These are phyloP conservation scores for Pythium sukuiense DNA, from an alignment of 352 stramenopile genomes.

Conservation along the genomic window DNA sequence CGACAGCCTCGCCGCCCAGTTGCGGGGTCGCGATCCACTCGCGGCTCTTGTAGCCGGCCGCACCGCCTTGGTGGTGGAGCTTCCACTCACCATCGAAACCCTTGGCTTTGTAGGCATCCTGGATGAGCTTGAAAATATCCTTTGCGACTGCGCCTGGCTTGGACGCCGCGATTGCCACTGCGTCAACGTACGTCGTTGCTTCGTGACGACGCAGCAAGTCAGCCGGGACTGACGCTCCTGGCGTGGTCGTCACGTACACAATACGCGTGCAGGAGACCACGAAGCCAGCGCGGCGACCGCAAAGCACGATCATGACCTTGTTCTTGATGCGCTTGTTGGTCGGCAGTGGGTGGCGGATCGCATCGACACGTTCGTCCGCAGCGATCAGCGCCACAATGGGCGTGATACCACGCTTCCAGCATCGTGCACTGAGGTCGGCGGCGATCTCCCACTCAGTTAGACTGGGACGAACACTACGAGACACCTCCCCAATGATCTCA, in stretches of 20 bases:
- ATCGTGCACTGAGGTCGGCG: conserved; percentile 36
- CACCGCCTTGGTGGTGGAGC: conserved; percentile 66
- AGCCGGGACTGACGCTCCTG: conserved; percentile 23
- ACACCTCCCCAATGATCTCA: conserved; percentile 57
- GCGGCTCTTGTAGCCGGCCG: conserved; percentile 64
- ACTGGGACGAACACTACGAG: conserved; percentile 37
- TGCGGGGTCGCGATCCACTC: conserved; percentile 69
- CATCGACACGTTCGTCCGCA: conserved; percentile 64
- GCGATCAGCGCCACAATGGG: conserved; percentile 61
- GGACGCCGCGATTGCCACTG: conserved; percentile 48
- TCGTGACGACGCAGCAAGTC: conserved; percentile 62
- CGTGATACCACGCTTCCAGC: conserved; percentile 49
- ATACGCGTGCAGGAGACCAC: conserved; percentile 66
- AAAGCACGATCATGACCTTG: conserved; percentile 80
- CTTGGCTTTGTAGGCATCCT: conserved; percentile 53
- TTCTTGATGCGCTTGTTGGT: conserved; percentile 69
- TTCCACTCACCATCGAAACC: conserved; percentile 66
- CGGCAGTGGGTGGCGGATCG: conserved; percentile 65
- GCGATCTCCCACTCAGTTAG: conserved; percentile 64
- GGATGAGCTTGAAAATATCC: conserved; percentile 56
- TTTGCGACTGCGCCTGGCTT: conserved; percentile 32
- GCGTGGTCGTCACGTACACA: conserved; percentile 57
- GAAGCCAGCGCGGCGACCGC: conserved; percentile 58
- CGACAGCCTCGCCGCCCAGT: conserved; percentile 29
- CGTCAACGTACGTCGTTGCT: conserved; percentile 70